Evolutionary conservation across 441 rosid species (phyloP), one percentile per base, ranked within the genome.

Genomic region (Geranium incanum): DNA sequence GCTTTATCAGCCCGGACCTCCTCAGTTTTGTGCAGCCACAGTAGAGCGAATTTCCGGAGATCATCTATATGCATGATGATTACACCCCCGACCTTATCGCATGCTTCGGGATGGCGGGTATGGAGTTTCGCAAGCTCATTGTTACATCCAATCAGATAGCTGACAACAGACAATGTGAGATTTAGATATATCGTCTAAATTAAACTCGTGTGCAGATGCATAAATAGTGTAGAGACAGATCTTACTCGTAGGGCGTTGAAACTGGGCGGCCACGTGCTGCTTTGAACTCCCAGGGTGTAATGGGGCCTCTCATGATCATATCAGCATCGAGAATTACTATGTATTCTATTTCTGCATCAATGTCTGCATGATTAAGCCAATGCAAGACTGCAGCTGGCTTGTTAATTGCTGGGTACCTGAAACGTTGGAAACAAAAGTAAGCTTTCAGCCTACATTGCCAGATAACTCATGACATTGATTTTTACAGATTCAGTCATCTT

Each of bases 371-470:
- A 81, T 91, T 94, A 75, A 95, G 98, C 99, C 99, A 95, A 76
- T 95, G 99, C 76, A 92, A 88, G 68, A 92, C 98, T 1, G 91
- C 99, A 50, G 98, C 99, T 16, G 99, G 99, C 81, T 95, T 95
- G 81, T 95, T 95, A 73, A 95, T 95, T 37, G 98, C 99, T 12
- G 99, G 99, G 82, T 95, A 95, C 99, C 99, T 95, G 87, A 69
- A 45, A 77, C 19, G 52, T 67, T 37, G 68, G 63, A 65, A 52
- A 55, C 39, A 72, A 79, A 3, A 67, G 50, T 23, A 63, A 41
- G 18, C 55, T 67, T 19, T 69, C 19, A 52, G 18, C 55, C 63
- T 19, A 66, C 19, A 37, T 18, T 36, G 67, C 39, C 36, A 8
- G 39, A 62, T 37, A 21, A 21, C 62, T 48, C 19, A 9, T 36